phyloP scores from a whole-genome alignment of 345 rosid genomes.

The Camelina sativa region DNA sequence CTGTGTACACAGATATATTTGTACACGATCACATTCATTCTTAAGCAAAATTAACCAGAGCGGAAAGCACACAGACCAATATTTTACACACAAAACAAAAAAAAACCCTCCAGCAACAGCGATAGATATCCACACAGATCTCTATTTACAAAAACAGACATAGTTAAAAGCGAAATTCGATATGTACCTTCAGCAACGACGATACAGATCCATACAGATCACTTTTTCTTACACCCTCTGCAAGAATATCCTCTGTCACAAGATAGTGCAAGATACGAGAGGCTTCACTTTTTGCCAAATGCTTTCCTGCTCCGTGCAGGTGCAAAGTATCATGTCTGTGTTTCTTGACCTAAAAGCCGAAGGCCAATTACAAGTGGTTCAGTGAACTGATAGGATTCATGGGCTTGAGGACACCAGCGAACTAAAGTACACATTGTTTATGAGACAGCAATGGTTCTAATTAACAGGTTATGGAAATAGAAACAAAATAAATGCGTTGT shows the following conservation, averaged over 20 bases:
- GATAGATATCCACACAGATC: neutral
- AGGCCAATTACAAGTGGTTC: slow-evolving; percentile 13
- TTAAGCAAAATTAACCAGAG: neutral
- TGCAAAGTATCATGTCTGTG: slow-evolving; percentile 76
- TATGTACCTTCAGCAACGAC: slow-evolving; percentile 76
- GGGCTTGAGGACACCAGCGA: neutral
- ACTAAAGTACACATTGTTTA: slow-evolving; percentile 3
- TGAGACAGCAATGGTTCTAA: neutral
- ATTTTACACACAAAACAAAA: neutral
- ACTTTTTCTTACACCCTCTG: slow-evolving; percentile 92
- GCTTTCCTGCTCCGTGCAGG: slow-evolving; percentile 92
- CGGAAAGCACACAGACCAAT: neutral
- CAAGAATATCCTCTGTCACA: slow-evolving; percentile 76
- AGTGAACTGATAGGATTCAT: neutral
- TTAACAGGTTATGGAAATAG: neutral
- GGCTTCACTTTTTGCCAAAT: slow-evolving; percentile 75
- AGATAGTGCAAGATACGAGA: slow-evolving; percentile 84
- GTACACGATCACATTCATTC: neutral
- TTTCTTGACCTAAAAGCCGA: slow-evolving; percentile 67
- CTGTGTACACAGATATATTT: neutral
- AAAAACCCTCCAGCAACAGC: neutral
- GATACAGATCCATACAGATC: slow-evolving; percentile 90
- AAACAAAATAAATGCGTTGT: slow-evolving; percentile 4
- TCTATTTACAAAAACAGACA: neutral
- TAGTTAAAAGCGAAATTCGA: neutral